These are phyloP conservation scores for Aspergillus caelatus DNA, from an alignment of 2,329 filamentous ascomycete species.

Conservation along the genomic window DNA sequence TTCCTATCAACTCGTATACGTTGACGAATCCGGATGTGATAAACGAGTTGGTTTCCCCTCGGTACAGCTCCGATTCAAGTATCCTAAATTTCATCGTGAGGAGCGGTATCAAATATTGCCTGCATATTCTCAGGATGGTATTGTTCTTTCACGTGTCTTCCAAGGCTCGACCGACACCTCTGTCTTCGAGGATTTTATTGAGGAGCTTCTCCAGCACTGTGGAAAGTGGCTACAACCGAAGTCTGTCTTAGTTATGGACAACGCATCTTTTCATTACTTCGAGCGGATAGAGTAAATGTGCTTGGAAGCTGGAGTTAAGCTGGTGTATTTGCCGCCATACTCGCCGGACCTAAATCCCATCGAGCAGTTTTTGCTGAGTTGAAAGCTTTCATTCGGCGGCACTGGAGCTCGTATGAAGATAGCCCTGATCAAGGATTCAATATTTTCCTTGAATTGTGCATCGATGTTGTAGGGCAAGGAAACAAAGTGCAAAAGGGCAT, in stretches of 20 bases:
- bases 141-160: constrained; percentile 32
- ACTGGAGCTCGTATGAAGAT: constrained; percentile 27
- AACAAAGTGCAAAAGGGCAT: constrained; percentile 26
- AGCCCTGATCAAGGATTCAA: constrained; percentile 23
- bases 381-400: constrained; percentile 37
- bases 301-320: constrained; percentile 29
- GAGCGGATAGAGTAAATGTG: constrained; percentile 33
- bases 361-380: constrained; percentile 40
- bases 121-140: constrained; percentile 35
- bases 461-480: constrained; percentile 26
- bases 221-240: constrained; percentile 28
- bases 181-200: constrained; percentile 35
- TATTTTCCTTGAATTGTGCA: constrained; percentile 31
- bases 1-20: no score
- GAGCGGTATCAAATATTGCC: constrained; percentile 34
- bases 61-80: constrained; percentile 26
- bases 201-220: constrained; percentile 30
- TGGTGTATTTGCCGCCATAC: constrained; percentile 39
- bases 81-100: constrained; percentile 23
- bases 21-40: constrained; percentile 27
- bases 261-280: constrained; percentile 29
- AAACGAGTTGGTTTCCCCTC: constrained; percentile 37
- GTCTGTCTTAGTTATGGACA: constrained; percentile 12
- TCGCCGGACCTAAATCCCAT: constrained; percentile 41
- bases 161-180: constrained; percentile 31